Conservation (phyloP, 2,329 filamentous ascomycete species). For the Paecilomyces variotii region DNA sequence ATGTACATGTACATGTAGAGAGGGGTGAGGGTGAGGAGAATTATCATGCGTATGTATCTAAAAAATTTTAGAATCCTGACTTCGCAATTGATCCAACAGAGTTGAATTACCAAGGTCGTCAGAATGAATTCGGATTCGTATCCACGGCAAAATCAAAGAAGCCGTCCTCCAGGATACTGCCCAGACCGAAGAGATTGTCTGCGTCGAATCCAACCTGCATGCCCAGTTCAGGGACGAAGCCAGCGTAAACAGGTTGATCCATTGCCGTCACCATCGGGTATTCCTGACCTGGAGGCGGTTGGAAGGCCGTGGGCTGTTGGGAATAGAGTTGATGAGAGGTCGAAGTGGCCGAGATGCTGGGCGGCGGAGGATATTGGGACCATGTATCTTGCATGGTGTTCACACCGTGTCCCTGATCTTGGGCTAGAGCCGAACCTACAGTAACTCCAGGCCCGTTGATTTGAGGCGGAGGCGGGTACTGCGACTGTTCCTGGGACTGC, state of each 20-base stretch:
- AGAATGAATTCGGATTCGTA: constrained; percentile 5
- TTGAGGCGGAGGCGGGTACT: not conserved
- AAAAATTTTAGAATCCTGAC: not conserved
- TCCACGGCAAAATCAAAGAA: constrained; percentile 15
- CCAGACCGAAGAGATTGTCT: constrained; percentile 22
- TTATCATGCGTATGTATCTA: too few relatives aligned
- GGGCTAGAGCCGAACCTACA: not conserved
- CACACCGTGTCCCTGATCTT: not conserved
- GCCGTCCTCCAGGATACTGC: constrained; percentile 25
- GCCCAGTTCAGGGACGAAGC: constrained; percentile 18
- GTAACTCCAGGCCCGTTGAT: not conserved
- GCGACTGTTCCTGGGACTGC: not conserved
- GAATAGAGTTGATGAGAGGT: constrained; percentile 5
- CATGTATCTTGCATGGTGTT: constrained; percentile 4
- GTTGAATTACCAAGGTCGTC: not conserved
- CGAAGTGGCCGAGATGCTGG: constrained; percentile 8
- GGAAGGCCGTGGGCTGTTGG: constrained; percentile 1
- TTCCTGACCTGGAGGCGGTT: not conserved
- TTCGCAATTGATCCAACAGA: not conserved
- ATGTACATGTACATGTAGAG: not conserved
- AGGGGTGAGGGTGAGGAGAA: not conserved
- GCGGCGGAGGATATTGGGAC: constrained; percentile 4
- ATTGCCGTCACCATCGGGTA: constrained; percentile 8
- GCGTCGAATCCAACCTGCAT: constrained; percentile 19
- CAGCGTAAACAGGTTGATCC: constrained; percentile 9